These are phyloP conservation scores for Glycine latifolia DNA, from an alignment of 306 rosid species.

Conservation along the genomic window DNA sequence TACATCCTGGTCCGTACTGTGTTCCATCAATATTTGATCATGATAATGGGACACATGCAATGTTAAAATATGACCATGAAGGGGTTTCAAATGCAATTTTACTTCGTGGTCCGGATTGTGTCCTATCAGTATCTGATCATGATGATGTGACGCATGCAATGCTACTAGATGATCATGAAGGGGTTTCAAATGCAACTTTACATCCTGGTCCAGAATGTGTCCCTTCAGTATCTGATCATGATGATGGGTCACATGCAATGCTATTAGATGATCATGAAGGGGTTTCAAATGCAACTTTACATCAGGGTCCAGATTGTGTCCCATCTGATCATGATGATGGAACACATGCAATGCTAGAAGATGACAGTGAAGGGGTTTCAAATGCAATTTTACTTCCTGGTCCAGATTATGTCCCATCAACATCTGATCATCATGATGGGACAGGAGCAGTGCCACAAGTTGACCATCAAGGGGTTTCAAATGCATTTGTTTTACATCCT, in stretches of 20 bases:
- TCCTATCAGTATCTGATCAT: slow-evolving; percentile 59
- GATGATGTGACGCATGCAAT: slow-evolving; percentile 19
- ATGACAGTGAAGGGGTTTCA: slow-evolving; percentile 63
- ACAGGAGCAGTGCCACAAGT: background rate
- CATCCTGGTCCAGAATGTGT: slow-evolving; percentile 57
- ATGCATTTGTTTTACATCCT: slow-evolving; percentile 52
- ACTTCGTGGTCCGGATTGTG: slow-evolving; percentile 57
- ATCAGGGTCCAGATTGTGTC: slow-evolving; percentile 56
- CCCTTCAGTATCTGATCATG: slow-evolving; percentile 59
- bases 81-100: slow-evolving; percentile 59
- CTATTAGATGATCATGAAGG: too few species aligned
- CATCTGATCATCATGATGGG: slow-evolving; percentile 53
- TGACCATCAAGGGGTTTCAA: slow-evolving; percentile 57
- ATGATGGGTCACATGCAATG: background rate
- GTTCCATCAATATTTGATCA: slow-evolving; percentile 58
- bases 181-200: slow-evolving; percentile 53
- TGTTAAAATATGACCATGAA: slow-evolving; percentile 49
- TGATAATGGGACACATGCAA: slow-evolving; percentile 15
- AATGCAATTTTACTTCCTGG: slow-evolving; percentile 55
- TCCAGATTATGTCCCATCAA: slow-evolving; percentile 57
- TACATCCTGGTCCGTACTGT: slow-evolving; percentile 55
- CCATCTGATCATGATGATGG: slow-evolving; percentile 48
- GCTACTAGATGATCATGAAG: slow-evolving; percentile 52
- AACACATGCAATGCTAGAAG: background rate
- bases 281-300: slow-evolving; percentile 44